Conservation (phyloP, 2,329 filamentous ascomycete species). For the Paecilomyces niveus region DNA sequence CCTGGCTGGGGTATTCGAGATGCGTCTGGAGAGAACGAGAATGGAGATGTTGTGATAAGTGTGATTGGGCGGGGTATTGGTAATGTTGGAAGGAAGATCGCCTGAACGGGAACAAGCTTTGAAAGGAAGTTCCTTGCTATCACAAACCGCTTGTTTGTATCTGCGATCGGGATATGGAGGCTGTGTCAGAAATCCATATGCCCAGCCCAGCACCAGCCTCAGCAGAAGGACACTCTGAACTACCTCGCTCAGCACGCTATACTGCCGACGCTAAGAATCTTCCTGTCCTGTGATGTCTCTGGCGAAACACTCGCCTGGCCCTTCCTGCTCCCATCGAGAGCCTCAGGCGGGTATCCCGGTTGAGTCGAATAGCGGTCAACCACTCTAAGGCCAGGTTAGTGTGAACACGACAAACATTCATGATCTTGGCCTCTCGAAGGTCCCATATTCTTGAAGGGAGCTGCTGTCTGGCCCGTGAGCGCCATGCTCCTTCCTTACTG, state of each 20-base stretch:
- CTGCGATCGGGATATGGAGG: not conserved
- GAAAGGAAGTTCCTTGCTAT: not conserved
- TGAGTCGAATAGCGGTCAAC: not conserved
- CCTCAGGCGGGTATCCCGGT: not conserved
- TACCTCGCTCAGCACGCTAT: too few species aligned
- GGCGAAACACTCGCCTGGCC: not conserved
- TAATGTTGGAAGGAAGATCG: conserved; percentile 89
- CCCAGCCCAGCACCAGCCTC: not conserved
- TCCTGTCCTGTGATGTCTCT: too few species aligned
- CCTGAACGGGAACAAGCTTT: conserved; percentile 32
- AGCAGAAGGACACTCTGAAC: not conserved
- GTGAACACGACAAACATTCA: not conserved
- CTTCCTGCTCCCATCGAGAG: not conserved
- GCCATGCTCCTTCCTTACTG: not conserved
- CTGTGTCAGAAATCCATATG: not conserved
- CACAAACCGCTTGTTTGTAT: not conserved
- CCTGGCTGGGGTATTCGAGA: conserved; percentile 87
- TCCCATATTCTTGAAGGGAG: not conserved
- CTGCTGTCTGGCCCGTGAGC: not conserved
- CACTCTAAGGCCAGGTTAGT: not conserved
- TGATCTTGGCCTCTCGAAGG: not conserved
- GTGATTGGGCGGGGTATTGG: conserved; percentile 91
- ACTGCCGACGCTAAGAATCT: too few species aligned
- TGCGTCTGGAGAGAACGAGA: conserved; percentile 56
- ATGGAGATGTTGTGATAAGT: conserved; percentile 71